phyloP scores from a whole-genome alignment of 768 basidiomycete species.

The Pulveroboletus sp. region DNA sequence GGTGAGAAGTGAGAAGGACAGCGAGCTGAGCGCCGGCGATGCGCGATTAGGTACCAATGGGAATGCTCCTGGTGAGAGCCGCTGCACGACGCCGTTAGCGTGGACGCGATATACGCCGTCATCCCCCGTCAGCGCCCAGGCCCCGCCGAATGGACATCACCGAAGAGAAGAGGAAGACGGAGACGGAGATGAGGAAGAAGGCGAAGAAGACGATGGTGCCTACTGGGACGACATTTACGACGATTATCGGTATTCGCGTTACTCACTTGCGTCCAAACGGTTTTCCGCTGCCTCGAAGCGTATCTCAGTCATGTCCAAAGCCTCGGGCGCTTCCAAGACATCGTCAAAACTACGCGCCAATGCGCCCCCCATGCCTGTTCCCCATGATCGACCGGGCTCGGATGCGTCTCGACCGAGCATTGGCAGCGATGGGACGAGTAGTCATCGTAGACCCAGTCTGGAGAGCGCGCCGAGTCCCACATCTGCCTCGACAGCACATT shows the following conservation, averaged over 20 bases:
- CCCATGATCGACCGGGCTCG: constrained; percentile 19
- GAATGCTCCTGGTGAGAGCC: constrained; percentile 6
- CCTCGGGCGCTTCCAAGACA: constrained; percentile 22
- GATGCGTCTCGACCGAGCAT: constrained; percentile 18
- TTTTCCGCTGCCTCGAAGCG: constrained; percentile 23
- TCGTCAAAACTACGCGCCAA: constrained; percentile 24
- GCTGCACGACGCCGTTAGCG: constrained; percentile 15
- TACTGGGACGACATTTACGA: constrained; percentile 84
- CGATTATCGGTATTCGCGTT: constrained; percentile 71
- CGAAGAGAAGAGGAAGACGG: constrained; percentile 9
- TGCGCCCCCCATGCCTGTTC: constrained; percentile 26
- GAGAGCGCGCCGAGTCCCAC: constrained; percentile 23
- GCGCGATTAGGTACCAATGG: constrained; percentile 2
- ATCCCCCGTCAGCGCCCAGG: constrained; percentile 12
- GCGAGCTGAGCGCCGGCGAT: neutral
- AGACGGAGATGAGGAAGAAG: constrained; percentile 14
- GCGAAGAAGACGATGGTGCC: constrained; percentile 30
- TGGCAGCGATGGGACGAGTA: constrained; percentile 20
- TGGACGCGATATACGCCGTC: constrained; percentile 31
- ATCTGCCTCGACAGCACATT: constrained; percentile 13
- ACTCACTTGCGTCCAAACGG: constrained; percentile 44
- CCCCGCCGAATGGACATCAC: neutral
- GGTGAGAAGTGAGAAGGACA: neutral
- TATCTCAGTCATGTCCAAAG: constrained; percentile 19
- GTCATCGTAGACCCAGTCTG: constrained; percentile 21